Conservation (phyloP, 202 grass and related monocot genomes). For the Digitaria exilis region DNA sequence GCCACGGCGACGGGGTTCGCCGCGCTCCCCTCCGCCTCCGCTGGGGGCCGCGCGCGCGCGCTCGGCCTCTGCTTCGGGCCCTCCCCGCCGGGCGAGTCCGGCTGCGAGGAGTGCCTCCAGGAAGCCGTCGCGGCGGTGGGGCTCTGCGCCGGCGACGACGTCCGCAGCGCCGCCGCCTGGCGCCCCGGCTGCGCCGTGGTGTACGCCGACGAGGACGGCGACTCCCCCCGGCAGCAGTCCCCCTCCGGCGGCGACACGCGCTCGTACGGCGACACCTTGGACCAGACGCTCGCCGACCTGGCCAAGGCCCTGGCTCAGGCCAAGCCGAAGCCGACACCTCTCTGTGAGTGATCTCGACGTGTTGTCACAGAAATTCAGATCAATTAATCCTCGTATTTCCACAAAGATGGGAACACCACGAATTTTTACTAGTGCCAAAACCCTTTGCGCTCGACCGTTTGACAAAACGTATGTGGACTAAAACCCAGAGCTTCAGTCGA, state of each 20-base stretch:
- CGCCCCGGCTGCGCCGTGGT: constrained; percentile 8
- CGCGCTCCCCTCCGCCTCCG: too few relatives aligned
- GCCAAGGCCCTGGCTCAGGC: neutral
- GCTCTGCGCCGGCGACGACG: neutral
- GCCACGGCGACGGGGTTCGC: too few relatives aligned
- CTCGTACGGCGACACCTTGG: neutral
- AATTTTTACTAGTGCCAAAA: neutral
- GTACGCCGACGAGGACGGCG: neutral
- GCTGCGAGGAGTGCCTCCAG: neutral
- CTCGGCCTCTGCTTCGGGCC: constrained; percentile 18
- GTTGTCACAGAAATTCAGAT: too few relatives aligned
- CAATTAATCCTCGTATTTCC: too few relatives aligned
- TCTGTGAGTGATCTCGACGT: constrained; percentile 3
- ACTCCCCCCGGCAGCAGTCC: neutral
- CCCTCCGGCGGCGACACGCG: neutral
- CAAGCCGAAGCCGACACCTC: neutral
- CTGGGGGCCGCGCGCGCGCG: neutral
- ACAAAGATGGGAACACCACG: too few relatives aligned
- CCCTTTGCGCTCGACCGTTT: neutral
- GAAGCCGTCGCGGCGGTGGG: neutral
- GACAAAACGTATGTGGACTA: neutral
- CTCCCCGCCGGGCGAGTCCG: neutral
- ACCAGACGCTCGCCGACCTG: neutral
- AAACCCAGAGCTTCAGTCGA: neutral
- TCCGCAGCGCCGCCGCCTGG: neutral